phyloP scores from a whole-genome alignment of 306 rosid genomes.

The Casuarina glauca region DNA sequence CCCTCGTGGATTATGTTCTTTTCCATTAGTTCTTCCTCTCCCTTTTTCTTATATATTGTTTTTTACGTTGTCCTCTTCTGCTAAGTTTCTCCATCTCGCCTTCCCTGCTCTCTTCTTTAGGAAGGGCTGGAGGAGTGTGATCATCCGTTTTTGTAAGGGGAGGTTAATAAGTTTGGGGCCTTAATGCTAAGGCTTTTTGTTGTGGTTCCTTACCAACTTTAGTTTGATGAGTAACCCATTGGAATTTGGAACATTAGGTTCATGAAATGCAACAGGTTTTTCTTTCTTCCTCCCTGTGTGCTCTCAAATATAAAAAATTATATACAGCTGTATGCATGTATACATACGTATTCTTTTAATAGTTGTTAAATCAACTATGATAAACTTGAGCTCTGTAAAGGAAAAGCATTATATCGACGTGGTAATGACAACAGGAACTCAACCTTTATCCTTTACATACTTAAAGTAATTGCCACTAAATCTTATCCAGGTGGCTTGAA shows the following conservation, averaged over 20 bases:
- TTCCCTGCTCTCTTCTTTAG: conserved; percentile 40
- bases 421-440: neutral
- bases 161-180: conserved; percentile 56
- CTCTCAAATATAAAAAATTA: neutral
- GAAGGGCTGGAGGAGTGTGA: conserved; percentile 48
- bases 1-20: conserved; percentile 36
- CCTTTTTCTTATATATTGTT: conserved; percentile 25
- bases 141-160: conserved; percentile 45
- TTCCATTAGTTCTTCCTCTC: conserved; percentile 26
- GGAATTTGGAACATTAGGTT: neutral
- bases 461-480: neutral
- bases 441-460: neutral
- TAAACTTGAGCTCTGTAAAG: neutral
- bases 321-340: neutral
- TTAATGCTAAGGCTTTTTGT: conserved; percentile 27
- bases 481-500: neutral
- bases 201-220: conserved; percentile 28
- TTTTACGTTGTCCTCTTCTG: conserved; percentile 12
- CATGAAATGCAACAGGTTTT: neutral
- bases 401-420: too few species aligned
- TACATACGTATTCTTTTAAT: neutral
- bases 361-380: neutral
- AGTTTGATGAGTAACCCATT: conserved; percentile 20
- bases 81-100: conserved; percentile 43
- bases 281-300: neutral